Evolutionary conservation across 352 stramenopile species (phyloP).

Genomic region (Globisporangium cederbergense): DNA sequence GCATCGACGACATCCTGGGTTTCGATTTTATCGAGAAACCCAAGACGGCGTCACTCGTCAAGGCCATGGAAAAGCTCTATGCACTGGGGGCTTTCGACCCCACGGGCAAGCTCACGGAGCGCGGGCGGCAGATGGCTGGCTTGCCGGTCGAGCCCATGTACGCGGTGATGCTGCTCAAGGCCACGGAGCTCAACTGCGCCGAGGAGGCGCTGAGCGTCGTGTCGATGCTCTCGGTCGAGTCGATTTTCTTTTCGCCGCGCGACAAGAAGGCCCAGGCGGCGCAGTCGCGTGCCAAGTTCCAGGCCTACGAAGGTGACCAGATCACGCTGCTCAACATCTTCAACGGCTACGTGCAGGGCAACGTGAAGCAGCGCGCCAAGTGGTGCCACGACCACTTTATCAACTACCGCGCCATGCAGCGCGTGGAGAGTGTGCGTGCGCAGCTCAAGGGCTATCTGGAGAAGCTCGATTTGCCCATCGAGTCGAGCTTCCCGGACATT

Average conservation of each 20-base stretch:
- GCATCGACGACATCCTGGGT: slow-evolving; percentile 75
- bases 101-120: slow-evolving; percentile 59
- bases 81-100: slow-evolving; percentile 65
- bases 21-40: slow-evolving; percentile 91
- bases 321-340: slow-evolving; percentile 84
- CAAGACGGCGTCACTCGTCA: slow-evolving; percentile 66
- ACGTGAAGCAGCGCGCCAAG: slow-evolving; percentile 76
- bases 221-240: slow-evolving; percentile 89
- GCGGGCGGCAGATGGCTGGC: slow-evolving; percentile 81
- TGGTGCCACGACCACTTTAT: slow-evolving; percentile 88
- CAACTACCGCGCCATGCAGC: slow-evolving; percentile 78
- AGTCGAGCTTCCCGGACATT: slow-evolving; percentile 71
- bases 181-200: slow-evolving; percentile 70
- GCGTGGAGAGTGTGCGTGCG: slow-evolving; percentile 77
- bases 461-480: slow-evolving; percentile 63
- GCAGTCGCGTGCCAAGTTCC: slow-evolving; percentile 72
- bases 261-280: slow-evolving; percentile 84
- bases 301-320: slow-evolving; percentile 83
- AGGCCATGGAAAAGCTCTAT: slow-evolving; percentile 83
- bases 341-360: slow-evolving; percentile 71
- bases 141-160: slow-evolving; percentile 89
- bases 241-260: slow-evolving; percentile 84
- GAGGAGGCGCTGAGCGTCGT: slow-evolving; percentile 86
- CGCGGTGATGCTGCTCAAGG: slow-evolving; percentile 84
- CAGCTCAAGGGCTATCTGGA: slow-evolving; percentile 73